A percentile compares a stretch with the other conserved stretches of the same genome.
These are phyloP conservation scores for Rhizoclosmatium sp. DNA, from an alignment of 192 early-diverging fungal species.

Conservation along the genomic window DNA sequence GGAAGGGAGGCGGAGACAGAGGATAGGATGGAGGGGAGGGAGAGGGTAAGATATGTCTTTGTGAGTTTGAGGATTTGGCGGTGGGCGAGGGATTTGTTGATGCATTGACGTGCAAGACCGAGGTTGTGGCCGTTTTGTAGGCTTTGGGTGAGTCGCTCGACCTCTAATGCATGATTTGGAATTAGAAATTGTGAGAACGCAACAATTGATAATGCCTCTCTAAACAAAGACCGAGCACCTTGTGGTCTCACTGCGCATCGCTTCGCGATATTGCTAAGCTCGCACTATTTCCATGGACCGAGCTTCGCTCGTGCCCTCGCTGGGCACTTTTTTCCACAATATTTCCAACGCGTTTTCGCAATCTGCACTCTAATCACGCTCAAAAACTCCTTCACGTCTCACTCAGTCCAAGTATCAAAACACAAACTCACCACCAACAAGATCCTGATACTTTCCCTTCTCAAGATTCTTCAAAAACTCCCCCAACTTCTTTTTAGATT, in stretches of 20 bases:
- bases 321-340: neutral
- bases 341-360: neutral
- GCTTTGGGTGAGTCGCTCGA: too few relatives aligned
- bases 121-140: conserved; percentile 64
- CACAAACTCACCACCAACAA: conserved; percentile 44
- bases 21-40: conserved; percentile 72
- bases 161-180: too few relatives aligned
- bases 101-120: conserved; percentile 68
- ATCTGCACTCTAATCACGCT: neutral
- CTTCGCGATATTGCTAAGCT: conserved; percentile 41
- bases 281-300: neutral
- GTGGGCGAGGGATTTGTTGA: conserved; percentile 47
- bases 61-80: conserved; percentile 77
- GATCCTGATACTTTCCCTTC: conserved; percentile 30
- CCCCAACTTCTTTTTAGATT: too few relatives aligned
- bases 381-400: neutral
- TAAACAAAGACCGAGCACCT: too few relatives aligned
- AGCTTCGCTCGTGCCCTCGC: neutral
- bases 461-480: neutral
- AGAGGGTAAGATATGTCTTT: conserved; percentile 80
- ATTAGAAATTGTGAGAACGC: too few relatives aligned
- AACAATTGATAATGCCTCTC: too few relatives aligned
- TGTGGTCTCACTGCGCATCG: neutral
- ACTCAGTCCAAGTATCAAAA: neutral
- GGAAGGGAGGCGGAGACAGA: conserved; percentile 48